A percentile compares a stretch with the other conserved stretches of the same genome.
Conservation (phyloP, 345 rosid species). For the sweet orange (Citrus sinensis) region DNA sequence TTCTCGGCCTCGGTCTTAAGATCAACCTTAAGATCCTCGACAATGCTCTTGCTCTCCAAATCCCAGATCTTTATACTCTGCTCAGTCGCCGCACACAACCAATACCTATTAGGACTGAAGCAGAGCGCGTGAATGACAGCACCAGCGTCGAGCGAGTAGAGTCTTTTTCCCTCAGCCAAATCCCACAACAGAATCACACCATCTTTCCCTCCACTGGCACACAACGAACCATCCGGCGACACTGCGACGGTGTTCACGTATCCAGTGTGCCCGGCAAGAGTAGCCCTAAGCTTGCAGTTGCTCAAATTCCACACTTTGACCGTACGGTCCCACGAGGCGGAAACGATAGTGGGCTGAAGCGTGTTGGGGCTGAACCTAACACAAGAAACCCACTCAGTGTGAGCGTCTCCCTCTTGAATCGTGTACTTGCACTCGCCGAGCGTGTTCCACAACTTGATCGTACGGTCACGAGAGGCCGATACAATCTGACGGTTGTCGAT, state of each 20-base stretch:
- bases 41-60: slow-evolving; percentile 91
- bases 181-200: slow-evolving; percentile 89
- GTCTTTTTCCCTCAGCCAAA: slow-evolving; percentile 94
- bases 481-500: slow-evolving; percentile 97
- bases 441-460: slow-evolving; percentile 94
- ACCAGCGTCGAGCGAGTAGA: slow-evolving; percentile 81
- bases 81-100: slow-evolving; percentile 98
- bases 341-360: slow-evolving; percentile 79
- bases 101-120: slow-evolving; percentile 97
- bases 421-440: slow-evolving; percentile 98
- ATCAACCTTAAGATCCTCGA: slow-evolving; percentile 96
- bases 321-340: slow-evolving; percentile 86
- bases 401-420: slow-evolving; percentile 82
- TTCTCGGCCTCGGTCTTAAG: slow-evolving; percentile 94
- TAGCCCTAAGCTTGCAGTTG: slow-evolving; percentile 80
- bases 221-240: slow-evolving; percentile 90
- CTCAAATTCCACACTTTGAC: slow-evolving; percentile 95
- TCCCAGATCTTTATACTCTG: slow-evolving; percentile 97
- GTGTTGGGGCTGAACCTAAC: slow-evolving; percentile 90
- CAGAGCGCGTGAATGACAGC: slow-evolving; percentile 75
- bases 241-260: slow-evolving; percentile 92
- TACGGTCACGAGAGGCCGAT: slow-evolving; percentile 93
- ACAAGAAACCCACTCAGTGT: slow-evolving; percentile 90
- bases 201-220: slow-evolving; percentile 98
- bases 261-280: slow-evolving; percentile 73